Conservation (phyloP, 225 moss, liverwort and hornwort genomes). For the Lunularia cruciata region DNA sequence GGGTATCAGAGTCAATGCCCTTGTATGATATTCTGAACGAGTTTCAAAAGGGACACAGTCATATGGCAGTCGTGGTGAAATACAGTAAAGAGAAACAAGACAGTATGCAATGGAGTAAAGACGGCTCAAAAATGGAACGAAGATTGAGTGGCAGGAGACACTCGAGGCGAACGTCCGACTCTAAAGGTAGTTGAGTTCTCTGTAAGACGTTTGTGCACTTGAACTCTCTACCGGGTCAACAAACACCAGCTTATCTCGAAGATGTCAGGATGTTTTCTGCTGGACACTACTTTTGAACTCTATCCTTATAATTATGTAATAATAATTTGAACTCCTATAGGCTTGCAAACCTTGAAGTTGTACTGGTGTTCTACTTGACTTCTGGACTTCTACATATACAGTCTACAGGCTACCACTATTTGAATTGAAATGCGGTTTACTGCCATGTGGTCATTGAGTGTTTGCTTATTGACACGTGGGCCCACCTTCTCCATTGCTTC, state of each 20-base stretch:
- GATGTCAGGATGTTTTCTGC: background rate
- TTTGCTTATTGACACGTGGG: no score
- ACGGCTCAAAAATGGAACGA: conserved; percentile 28
- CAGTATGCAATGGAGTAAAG: conserved; percentile 33
- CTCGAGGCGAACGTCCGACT: conserved; percentile 41
- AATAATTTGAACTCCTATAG: background rate
- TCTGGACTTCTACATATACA: no score
- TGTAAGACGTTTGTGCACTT: no score
- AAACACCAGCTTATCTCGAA: background rate
- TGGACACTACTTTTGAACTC: background rate
- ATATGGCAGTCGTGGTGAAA: conserved; percentile 87
- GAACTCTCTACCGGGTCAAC: no score
- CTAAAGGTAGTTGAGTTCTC: conserved; percentile 31
- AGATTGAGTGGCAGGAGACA: conserved; percentile 36
- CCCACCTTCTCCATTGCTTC: no score
- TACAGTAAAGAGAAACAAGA: conserved; percentile 53
- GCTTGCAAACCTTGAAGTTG: background rate
- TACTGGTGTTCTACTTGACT: no score
- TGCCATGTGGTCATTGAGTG: no score
- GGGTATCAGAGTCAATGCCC: conserved; percentile 61
- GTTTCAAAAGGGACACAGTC: conserved; percentile 88
- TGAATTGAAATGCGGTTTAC: no score
- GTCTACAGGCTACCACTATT: no score
- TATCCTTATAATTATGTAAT: background rate
- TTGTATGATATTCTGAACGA: conserved; percentile 91